A percentile compares a stretch with the other conserved stretches of the same genome.
These are phyloP conservation scores for Podospora pseudoanserina DNA, from an alignment of 495 filamentous ascomycete species.

Conservation along the genomic window DNA sequence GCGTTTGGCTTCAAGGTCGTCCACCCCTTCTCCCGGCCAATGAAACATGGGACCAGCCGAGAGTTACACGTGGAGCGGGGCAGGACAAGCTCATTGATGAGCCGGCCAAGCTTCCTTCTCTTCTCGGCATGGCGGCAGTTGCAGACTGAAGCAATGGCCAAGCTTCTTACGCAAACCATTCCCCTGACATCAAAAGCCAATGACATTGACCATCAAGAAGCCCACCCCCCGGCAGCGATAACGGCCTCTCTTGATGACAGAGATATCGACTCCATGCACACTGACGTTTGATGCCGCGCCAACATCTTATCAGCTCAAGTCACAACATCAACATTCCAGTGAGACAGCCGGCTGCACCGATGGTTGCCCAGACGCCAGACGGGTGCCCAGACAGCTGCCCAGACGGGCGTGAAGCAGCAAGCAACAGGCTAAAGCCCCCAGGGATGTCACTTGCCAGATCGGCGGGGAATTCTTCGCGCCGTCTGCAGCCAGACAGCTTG, in stretches of 20 bases:
- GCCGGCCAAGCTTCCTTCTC: slow-evolving; percentile 17
- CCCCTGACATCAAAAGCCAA: slow-evolving; percentile 7
- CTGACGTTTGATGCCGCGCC: too few relatives aligned
- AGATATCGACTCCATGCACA: background rate
- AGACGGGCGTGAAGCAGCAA: background rate
- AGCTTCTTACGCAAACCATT: background rate
- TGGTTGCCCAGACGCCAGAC: background rate
- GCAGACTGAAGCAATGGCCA: slow-evolving; percentile 7
- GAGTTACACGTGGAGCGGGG: slow-evolving; percentile 3
- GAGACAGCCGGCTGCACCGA: background rate
- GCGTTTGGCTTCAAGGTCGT: background rate
- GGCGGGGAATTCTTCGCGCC: background rate
- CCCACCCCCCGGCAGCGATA: background rate
- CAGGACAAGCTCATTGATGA: background rate
- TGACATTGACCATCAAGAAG: background rate
- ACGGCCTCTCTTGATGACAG: background rate
- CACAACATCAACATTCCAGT: background rate
- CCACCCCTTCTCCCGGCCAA: background rate
- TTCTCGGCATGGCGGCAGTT: slow-evolving; percentile 21
- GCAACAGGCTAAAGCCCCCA: background rate
- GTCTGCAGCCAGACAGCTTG: background rate
- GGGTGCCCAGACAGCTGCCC: background rate
- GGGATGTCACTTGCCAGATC: background rate
- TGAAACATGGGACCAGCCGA: background rate
- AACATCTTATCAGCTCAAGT: background rate